Conservation (phyloP, 2,329 filamentous ascomycete species). For the Didymella exigua region DNA sequence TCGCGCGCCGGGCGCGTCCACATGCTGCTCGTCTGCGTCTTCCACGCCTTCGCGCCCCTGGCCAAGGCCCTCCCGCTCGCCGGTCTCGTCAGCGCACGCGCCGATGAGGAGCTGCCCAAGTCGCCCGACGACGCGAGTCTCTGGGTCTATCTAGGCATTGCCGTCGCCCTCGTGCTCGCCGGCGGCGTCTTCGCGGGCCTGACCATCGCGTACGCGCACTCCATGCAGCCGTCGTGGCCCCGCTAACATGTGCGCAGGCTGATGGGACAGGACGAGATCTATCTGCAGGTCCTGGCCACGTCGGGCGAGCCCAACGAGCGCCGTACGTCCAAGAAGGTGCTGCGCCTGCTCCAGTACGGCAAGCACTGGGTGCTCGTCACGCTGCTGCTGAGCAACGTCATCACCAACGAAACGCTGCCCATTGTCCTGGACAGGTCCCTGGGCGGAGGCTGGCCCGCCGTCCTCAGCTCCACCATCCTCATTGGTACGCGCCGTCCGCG, state of each 20-base stretch:
- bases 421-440: constrained; percentile 94
- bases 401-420: constrained; percentile 90
- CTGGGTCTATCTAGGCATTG: constrained; percentile 81
- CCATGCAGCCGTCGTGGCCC: constrained; percentile 8
- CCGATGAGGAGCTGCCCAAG: constrained; percentile 42
- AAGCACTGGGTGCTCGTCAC: constrained; percentile 99
- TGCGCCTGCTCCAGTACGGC: constrained; percentile 79
- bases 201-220: constrained; percentile 75
- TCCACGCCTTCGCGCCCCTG: constrained; percentile 42
- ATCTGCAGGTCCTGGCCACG: constrained; percentile 89
- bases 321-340: constrained; percentile 81
- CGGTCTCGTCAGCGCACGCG: constrained; percentile 28
- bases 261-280: constrained; percentile 88
- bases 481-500: constrained; percentile 69
- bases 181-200: constrained; percentile 94
- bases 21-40: constrained; percentile 37
- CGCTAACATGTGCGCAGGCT: constrained; percentile 50
- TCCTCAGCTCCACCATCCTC: constrained; percentile 88
- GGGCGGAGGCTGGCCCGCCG: constrained; percentile 91
- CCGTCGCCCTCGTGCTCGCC: constrained; percentile 78
- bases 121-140: constrained; percentile 64
- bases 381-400: constrained; percentile 90
- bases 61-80: constrained; percentile 44
- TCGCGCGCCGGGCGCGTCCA: constrained; percentile 31
- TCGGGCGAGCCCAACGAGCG: constrained; percentile 85